Percentiles rank a stretch among this genome's conserved stretches.
Conservation (phyloP, 169 alveolate genomes). For the Babesia caballi region DNA sequence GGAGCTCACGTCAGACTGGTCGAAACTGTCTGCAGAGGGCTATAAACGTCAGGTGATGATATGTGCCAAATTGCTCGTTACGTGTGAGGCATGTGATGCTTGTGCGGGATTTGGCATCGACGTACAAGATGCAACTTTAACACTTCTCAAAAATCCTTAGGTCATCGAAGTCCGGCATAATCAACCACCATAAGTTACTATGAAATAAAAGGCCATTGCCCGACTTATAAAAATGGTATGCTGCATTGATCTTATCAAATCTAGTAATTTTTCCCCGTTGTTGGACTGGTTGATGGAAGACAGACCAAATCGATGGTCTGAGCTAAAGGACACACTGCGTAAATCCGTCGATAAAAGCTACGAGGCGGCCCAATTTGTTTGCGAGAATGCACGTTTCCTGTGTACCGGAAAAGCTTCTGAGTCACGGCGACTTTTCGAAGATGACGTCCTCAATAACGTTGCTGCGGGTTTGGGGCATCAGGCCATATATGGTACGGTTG, state of each 20-base stretch:
- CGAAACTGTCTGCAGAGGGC: not conserved
- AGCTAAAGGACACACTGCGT: not conserved
- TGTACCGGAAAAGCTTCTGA: constrained; percentile 19
- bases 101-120: constrained; percentile 18
- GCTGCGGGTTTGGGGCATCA: constrained; percentile 50
- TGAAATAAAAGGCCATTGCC: not conserved
- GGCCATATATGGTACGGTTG: not conserved
- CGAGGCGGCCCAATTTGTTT: constrained; percentile 7
- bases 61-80: constrained; percentile 14
- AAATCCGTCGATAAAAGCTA: not conserved
- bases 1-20: not conserved
- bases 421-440: constrained; percentile 7
- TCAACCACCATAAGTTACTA: not conserved
- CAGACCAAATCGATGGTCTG: constrained; percentile 1
- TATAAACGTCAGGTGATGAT: constrained; percentile 11
- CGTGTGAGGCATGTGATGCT: constrained; percentile 11
- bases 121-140: not conserved
- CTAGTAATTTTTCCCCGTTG: constrained; percentile 2
- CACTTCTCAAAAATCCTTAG: not conserved
- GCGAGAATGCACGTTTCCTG: constrained; percentile 41
- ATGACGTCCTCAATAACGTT: constrained; percentile 23
- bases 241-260: not conserved
- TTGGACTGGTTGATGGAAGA: constrained; percentile 43
- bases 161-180: not conserved
- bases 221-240: not conserved